Conservation (phyloP, 805 yeast species). For the fission yeast (Schizosaccharomyces pombe) region DNA sequence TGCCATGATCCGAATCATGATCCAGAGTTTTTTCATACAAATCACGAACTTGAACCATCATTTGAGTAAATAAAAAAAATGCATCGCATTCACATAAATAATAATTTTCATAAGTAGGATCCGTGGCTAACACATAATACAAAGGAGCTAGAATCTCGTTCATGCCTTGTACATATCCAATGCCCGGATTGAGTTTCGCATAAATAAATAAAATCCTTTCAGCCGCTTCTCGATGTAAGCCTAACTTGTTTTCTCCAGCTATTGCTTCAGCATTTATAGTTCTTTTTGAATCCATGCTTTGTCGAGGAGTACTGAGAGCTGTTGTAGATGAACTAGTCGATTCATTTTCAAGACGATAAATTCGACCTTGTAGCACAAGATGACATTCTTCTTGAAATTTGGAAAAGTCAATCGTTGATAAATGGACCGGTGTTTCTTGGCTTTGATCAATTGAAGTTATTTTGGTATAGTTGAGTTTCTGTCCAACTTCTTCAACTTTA, state of each 20-base stretch:
- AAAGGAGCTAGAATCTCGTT: constrained; percentile 2
- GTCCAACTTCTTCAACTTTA: no score
- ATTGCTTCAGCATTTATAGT: no score
- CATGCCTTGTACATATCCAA: constrained; percentile 4
- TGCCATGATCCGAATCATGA: neutral
- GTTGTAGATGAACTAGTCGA: neutral
- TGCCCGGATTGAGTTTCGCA: neutral
- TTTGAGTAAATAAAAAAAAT: neutral
- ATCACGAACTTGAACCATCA: neutral
- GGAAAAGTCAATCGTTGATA: no score
- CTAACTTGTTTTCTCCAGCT: neutral
- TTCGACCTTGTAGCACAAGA: neutral
- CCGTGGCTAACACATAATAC: constrained; percentile 1
- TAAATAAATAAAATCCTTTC: constrained; percentile 1
- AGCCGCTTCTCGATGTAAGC: neutral
- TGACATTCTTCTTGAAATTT: neutral
- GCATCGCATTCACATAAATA: neutral
- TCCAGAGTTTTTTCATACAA: constrained; percentile 3
- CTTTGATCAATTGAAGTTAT: neutral
- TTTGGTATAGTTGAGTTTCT: no score
- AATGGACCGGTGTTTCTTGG: no score
- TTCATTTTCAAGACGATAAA: neutral
- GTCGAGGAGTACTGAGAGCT: neutral
- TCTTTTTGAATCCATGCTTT: neutral
- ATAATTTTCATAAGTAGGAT: neutral